Base-by-base conservation (phyloP, 1,284 basidiomycete species). In the Ceratobasidium sp. region DNA sequence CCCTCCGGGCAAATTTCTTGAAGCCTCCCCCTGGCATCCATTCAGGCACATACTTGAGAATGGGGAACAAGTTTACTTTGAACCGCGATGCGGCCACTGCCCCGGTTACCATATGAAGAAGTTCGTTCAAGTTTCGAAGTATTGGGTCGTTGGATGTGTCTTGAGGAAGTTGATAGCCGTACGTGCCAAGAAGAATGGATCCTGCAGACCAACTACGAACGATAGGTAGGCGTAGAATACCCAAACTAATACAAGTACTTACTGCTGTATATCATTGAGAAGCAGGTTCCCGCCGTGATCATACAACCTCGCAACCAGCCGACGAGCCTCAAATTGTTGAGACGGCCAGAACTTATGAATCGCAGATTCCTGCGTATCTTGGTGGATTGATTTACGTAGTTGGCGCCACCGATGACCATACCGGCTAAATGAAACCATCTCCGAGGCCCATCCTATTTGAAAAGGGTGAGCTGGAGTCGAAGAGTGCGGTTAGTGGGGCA, bases 21-120 rank as follows among this genome's bases (percentile, higher is more conserved):
- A 73, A 73, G 44, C 47, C 19, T 19, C 57, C 71, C 29, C 71
- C 71, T 7, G 71, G 71, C 71, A 73, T 73, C 71, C 71, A 73
- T 7, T 73, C 71, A 15, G 71, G 71, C 1, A 62, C 19, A 17
- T 73, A 62, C 17, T 54, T 73, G 31, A 73, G 71, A 5, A 27
- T 6, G 5, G 71, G 71, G 19, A 73, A 50, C 7, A 73, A 33
- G 36, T 73, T 73, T 1, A 73, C 71, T 17, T 63, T 17, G 29
- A 73, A 73, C 31, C 50, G 24, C 17, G 33, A 31, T 53, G 6
- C 57, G 53, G 7, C 54, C n/a, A 48, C 33, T 53, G 59, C 59
- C 17, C 19, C 31, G 5, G 59, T 2, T 19, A 73, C 47, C 31
- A 8, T 8, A n/a, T 33, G 17, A 19, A 60, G 19, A 5, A 73